Evolutionary conservation across 2,329 filamentous ascomycete genomes (phyloP).

Genomic region (Trichoderma brevicompactum): DNA sequence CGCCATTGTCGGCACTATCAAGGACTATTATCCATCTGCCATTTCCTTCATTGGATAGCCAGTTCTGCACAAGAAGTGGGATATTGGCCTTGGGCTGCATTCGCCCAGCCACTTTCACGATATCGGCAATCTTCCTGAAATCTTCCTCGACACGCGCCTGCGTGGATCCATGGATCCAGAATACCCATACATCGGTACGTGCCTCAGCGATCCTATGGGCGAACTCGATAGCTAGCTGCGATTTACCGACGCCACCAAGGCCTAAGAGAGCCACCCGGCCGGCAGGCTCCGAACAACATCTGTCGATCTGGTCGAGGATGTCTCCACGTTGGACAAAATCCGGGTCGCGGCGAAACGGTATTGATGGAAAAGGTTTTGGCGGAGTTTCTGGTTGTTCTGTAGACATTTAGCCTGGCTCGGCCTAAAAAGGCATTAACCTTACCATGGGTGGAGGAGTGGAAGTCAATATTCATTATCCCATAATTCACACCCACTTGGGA

Average conservation of each 20-base stretch:
- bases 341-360: constrained; percentile 40
- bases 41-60: constrained; percentile 33
- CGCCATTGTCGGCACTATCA: not conserved
- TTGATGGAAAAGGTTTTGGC: constrained; percentile 2
- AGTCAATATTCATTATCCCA: not conserved
- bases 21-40: constrained; percentile 2
- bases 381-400: not conserved
- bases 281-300: constrained; percentile 31
- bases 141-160: not conserved
- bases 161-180: constrained; percentile 7
- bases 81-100: constrained; percentile 32
- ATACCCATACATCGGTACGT: not conserved
- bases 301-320: constrained; percentile 36
- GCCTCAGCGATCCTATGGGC: not conserved
- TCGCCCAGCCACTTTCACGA: not conserved
- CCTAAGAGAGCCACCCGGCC: constrained; percentile 41
- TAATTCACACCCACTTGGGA: too few relatives aligned
- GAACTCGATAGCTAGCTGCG: constrained; percentile 18
- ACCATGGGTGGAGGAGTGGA: not conserved
- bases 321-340: constrained; percentile 41
- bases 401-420: not conserved
- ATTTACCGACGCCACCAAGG: constrained; percentile 41
- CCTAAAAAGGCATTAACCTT: not conserved
- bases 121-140: not conserved
- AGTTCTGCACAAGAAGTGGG: constrained; percentile 37